A percentile compares a stretch with the other conserved stretches of the same genome.
phyloP scores from a whole-genome alignment of 805 yeast genomes.

The Wickerhamomyces bovis region DNA sequence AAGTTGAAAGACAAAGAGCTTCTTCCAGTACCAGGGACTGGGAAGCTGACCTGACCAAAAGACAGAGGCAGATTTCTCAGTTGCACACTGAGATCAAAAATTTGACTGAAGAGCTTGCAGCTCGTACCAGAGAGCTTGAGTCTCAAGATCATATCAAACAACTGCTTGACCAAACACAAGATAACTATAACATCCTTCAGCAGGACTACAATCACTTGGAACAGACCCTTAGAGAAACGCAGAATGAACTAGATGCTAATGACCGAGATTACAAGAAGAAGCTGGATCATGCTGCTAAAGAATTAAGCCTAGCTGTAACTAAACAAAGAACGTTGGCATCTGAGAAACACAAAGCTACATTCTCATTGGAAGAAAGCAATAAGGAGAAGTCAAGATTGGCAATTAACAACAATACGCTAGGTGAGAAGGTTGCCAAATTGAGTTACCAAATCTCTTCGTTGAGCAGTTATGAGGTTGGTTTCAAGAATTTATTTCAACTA shows the following conservation, averaged over 20 bases:
- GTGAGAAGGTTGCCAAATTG: conserved; percentile 32
- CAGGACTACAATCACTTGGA: conserved; percentile 23
- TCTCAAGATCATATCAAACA: conserved; percentile 8
- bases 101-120: conserved; percentile 9
- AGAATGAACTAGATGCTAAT: conserved; percentile 23
- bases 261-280: conserved; percentile 26
- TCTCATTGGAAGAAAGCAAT: conserved; percentile 32
- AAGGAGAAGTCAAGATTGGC: conserved; percentile 34
- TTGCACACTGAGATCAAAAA: conserved; percentile 13
- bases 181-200: conserved; percentile 16
- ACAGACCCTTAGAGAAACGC: conserved; percentile 16
- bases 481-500: conserved; percentile 33
- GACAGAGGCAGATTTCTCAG: conserved; percentile 12
- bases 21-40: conserved; percentile 6
- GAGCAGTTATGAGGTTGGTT: conserved; percentile 34
- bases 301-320: conserved; percentile 35
- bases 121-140: conserved; percentile 11
- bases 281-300: conserved; percentile 31
- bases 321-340: conserved; percentile 38
- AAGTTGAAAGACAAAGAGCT: conserved; percentile 1
- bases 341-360: conserved; percentile 38
- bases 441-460: conserved; percentile 21
- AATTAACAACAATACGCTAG: conserved; percentile 31
- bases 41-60: conserved; percentile 9
- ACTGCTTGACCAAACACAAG: conserved; percentile 9